Base-by-base conservation (phyloP, 371 early-diverging fungal genomes). In the Saksenaea oblongispora region DNA sequence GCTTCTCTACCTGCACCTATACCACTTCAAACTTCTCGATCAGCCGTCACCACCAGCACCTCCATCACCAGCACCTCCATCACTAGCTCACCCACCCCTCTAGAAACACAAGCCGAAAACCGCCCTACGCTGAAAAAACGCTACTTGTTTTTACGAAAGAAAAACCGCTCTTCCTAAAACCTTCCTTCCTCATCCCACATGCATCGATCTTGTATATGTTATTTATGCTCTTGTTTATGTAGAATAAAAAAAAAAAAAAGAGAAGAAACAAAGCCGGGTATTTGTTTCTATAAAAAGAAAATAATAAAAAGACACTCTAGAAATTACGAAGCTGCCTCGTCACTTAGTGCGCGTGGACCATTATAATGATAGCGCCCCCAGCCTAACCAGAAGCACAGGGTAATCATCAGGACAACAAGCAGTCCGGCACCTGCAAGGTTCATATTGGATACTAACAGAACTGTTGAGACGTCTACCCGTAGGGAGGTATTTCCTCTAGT, bases 331-430 rank as follows among this genome's bases (percentile, higher is more conserved):
- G 31, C 18, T 7, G 17, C 7, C n/a, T 65, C 69, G 37, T 75
- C 75, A 41, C 26, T 67, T 51, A 47, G 54, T 5, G 72, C 72
- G 13, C 64, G 66, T 11, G 75, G 75, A 1, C 75, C 75, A 27
- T 39, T 34, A 31, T 75, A 75, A 44, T 69, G 70, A 41, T 58
- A 62, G 39, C 36, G 53, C 42, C 72, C 75, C 72, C 72, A 71
- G 11, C 54, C 37, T 14, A 59, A 24, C 72, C 75, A 75, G 44
- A 64, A 62, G n/a, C 47, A 34, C 24, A 64, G 24, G 17, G 67
- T 70, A 26, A 36, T 47, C 24, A 39, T 22, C 14, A 72, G 27
- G 4, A 72, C 64, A 37, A 54, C 27, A 0, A 68, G 14, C 11
- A 66, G 42, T 0, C 59, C 72, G 14, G 69, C 24, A 41, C 75